phyloP scores from a whole-genome alignment of 176 grass and related monocot species.

The Elaeis guineensis region DNA sequence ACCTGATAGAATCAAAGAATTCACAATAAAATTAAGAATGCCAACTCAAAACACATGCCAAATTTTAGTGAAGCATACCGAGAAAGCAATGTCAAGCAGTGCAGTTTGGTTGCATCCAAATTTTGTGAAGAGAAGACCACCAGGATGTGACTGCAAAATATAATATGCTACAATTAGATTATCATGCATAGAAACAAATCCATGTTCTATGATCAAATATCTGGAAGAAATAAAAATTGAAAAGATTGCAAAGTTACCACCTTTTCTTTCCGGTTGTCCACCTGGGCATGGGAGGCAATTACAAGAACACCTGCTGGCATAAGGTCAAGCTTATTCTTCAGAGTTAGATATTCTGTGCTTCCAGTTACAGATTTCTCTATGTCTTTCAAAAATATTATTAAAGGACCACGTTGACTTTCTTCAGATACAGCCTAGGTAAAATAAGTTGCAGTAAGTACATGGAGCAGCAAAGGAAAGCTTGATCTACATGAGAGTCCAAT shows the following conservation, averaged over 20 bases:
- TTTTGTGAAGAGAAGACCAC: constrained; percentile 85
- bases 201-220: neutral
- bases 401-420: constrained; percentile 56
- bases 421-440: constrained; percentile 60
- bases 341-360: constrained; percentile 52
- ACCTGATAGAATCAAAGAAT: no score
- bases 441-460: constrained; percentile 13
- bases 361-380: constrained; percentile 73
- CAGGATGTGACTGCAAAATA: constrained; percentile 53
- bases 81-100: constrained; percentile 76
- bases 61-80: constrained; percentile 28
- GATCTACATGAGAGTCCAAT: neutral
- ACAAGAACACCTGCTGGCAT: constrained; percentile 73
- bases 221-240: neutral
- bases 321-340: constrained; percentile 67
- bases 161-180: constrained; percentile 1
- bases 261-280: constrained; percentile 83
- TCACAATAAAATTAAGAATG: no score
- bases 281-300: constrained; percentile 71
- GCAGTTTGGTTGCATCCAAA: constrained; percentile 71
- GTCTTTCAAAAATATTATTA: constrained; percentile 78
- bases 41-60: no score
- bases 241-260: constrained; percentile 27
- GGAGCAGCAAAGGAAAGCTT: constrained; percentile 3
- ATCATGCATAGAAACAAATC: constrained; percentile 6